phyloP scores from a whole-genome alignment of 1,284 basidiomycete species.

The Ustilago nuda region DNA sequence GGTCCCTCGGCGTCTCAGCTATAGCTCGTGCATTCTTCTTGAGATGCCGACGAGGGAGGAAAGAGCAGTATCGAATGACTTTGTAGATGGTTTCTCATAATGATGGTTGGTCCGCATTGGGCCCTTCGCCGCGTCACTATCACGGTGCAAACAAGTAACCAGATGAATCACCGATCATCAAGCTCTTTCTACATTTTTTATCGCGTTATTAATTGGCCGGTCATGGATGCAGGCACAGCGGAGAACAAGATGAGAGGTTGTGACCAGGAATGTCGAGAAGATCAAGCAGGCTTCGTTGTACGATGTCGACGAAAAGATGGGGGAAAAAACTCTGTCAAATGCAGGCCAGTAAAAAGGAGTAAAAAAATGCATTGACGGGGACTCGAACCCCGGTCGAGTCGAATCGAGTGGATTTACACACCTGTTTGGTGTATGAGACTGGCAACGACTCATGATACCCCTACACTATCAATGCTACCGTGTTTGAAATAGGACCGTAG shows the following conservation, averaged over 20 bases:
- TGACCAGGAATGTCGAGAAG: too few species aligned
- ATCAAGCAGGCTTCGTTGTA: too few species aligned
- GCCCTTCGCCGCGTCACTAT: too few species aligned
- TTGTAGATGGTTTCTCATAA: background rate
- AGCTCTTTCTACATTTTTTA: background rate
- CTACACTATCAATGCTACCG: conserved; percentile 54
- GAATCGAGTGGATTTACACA: conserved; percentile 35
- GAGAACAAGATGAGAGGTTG: too few species aligned
- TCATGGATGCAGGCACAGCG: too few species aligned
- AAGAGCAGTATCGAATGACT: background rate
- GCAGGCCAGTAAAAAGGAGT: conserved; percentile 8
- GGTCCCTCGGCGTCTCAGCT: too few species aligned
- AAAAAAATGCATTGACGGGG: conserved; percentile 55
- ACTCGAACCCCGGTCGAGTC: conserved; percentile 60
- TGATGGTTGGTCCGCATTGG: too few species aligned
- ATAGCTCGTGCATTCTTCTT: too few species aligned
- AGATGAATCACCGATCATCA: background rate
- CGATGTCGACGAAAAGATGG: background rate
- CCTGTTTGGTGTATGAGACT: conserved; percentile 30
- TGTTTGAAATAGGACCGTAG: background rate
- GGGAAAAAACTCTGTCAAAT: background rate
- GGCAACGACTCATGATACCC: conserved; percentile 57
- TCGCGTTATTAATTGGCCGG: background rate
- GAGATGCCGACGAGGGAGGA: background rate
- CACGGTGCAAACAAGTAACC: too few species aligned